phyloP scores from a whole-genome alignment of 2,329 filamentous ascomycete genomes.

The Thielaviopsis ethacetica region DNA sequence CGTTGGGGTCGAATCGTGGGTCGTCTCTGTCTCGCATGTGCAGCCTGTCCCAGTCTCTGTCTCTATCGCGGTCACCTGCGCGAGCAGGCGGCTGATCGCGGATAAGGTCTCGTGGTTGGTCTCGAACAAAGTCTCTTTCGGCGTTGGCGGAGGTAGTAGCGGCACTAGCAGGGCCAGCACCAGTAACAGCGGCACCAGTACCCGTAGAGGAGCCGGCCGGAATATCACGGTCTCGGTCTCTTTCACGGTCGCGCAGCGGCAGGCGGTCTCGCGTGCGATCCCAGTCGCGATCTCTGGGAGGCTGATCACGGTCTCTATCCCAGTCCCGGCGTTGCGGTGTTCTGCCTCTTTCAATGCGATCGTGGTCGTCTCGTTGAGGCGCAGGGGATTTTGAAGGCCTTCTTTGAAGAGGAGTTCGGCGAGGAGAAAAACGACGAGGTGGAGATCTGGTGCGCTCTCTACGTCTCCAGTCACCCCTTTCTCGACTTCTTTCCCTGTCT shows the following conservation, averaged over 20 bases:
- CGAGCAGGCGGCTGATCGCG: conserved; percentile 1
- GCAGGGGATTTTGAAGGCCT: conserved; percentile 13
- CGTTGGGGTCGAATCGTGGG: conserved; percentile 14
- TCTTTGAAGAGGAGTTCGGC: conserved; percentile 21
- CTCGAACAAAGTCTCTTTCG: neutral
- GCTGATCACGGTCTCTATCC: conserved; percentile 19
- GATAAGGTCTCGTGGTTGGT: conserved; percentile 5
- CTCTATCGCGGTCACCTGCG: conserved; percentile 17
- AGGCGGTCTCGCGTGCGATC: conserved; percentile 14
- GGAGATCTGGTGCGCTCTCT: conserved; percentile 19
- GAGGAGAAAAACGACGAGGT: conserved; percentile 19
- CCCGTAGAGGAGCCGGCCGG: neutral
- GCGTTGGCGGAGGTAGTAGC: no score
- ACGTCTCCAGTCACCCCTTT: conserved; percentile 15
- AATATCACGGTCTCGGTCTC: conserved; percentile 15
- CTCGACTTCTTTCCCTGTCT: conserved; percentile 16
- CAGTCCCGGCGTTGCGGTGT: conserved; percentile 22
- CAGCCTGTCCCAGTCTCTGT: conserved; percentile 22
- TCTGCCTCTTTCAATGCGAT: conserved; percentile 23
- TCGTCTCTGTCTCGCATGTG: conserved; percentile 16
- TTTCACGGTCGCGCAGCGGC: conserved; percentile 15
- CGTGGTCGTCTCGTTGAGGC: conserved; percentile 17
- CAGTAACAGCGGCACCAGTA: neutral
- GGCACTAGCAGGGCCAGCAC: no score
- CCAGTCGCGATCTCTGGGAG: conserved; percentile 17